Base-by-base conservation (phyloP, 208 protist genomes). In the Novymonas esmeraldas region DNA sequence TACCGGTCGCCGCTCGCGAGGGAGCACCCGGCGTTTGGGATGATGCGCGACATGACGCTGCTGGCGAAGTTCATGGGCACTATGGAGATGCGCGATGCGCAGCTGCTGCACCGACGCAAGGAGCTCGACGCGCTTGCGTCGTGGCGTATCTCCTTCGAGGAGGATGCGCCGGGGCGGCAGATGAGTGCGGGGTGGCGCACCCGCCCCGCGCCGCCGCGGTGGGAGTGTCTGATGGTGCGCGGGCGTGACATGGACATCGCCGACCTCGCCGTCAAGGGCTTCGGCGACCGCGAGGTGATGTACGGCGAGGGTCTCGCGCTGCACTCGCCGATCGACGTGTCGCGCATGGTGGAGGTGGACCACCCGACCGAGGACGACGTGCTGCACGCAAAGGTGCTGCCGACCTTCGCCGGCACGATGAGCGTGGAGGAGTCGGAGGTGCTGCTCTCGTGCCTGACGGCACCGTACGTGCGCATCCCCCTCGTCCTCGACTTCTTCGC, bases 401-500 rank as follows among this genome's bases (percentile, higher is more conserved):
- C 90, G 33, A 85, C 73, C 22, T 94, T 95, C 61, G 89, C 78
- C 42, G 89, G 87, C 29, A 72, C 80, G 14, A 78, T 97, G 31
- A 82, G 58, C 44, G 52, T 56, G 26, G 87, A 90, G 59, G 91
- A 95, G 59, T 78, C 87, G 29, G 91, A 96, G 70, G 78, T 92
- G 64, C 76, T 97, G 50, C 71, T 97, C 6, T 93, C 84, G 6
- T 92, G 76, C 75, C 80, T 97, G 22, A 97, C 93, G 3, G 80
- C 87, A 10, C 87, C 87, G 46, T 97, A 95, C 73, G 55, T 95
- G 20, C 85, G 89, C 50, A 82, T 97, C 44, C 92, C 92, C 6
- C 76, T 97, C 10, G 64, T 94, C 22, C 80, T 95, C 24, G 78
- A 89, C 59, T 96, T 97, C 77, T 96, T 96, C 69, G 71, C 90